Evolutionary conservation across 164 flowering plant species (phyloP), one percentile per base, ranked within the genome.

Genomic region (Umbellularia californica): DNA sequence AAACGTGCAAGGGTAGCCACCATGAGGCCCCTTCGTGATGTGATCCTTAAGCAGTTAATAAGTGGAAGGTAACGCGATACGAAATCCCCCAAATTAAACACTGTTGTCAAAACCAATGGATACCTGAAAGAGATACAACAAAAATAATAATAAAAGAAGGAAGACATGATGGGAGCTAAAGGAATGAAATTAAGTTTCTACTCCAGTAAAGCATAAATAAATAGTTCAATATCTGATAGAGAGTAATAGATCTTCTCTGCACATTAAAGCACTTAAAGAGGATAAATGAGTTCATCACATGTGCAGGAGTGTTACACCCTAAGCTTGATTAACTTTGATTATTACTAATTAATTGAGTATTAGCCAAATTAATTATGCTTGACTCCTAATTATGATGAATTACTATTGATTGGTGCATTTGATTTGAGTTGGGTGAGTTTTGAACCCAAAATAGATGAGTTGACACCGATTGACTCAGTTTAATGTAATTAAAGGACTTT

Each of bases 31-130:
- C 72, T 87, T 52, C 93, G 71, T 2, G 90, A 86, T 69, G 82
- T 83, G 50, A 91, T 27, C 79, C 78, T 88, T 25, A 90, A 25
- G 70, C 41, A 50, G 67, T 88, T 72, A 24, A 87, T 2, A 19
- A 92, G 82, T 1, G 95, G 97, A 68, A 85, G 76, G 79, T 86
- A 89, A 79, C 94, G 80, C 62, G 91, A 91, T 30, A 92, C 81
- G 3, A 94, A 86, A 80, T 94, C 98, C 73, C 82, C 78, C 28
- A 83, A 85, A 77, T 93, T 90, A 70, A 78, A 92, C 86, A 82
- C 82, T 60, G 97, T 94, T 70, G 90, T 80, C 65, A 93, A 76
- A 63, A 93, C 94, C 68, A 89, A 84, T 1, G 91, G 85, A 83
- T 93, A 93, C 96, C 94, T 91, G 83, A 69, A 67, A 55, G 71